Conservation (phyloP, 352 stramenopile species). For the Pythium phragmitis region DNA sequence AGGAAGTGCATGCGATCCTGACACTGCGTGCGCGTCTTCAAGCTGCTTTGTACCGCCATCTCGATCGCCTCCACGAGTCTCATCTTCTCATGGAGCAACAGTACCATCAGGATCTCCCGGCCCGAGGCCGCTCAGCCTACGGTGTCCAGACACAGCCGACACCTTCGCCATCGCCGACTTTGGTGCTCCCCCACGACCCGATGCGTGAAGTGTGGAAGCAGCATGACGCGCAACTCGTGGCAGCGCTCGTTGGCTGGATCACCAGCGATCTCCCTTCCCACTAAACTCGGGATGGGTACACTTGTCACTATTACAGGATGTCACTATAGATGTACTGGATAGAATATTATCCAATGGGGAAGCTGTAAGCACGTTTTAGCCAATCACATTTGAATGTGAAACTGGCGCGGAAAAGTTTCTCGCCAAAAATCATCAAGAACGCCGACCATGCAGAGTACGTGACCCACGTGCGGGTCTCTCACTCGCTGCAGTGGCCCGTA, state of each 20-base stretch:
- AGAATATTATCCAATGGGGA: background rate
- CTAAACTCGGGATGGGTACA: background rate
- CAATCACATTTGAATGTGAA: slow-evolving; percentile 12
- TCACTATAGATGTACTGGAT: background rate
- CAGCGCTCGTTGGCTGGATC: slow-evolving; percentile 51
- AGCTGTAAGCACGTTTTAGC: background rate
- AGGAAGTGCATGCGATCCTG: slow-evolving; percentile 50
- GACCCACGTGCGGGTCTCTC: background rate
- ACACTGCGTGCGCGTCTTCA: slow-evolving; percentile 57
- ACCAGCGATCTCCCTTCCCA: slow-evolving; percentile 37
- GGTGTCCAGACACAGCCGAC: background rate
- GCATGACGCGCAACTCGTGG: slow-evolving; percentile 58
- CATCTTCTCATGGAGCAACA: slow-evolving; percentile 17
- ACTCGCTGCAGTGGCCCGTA: background rate
- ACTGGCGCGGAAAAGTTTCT: slow-evolving; percentile 3
- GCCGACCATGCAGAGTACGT: slow-evolving; percentile 25
- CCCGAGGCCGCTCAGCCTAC: slow-evolving; percentile 9
- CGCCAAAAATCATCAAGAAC: background rate
- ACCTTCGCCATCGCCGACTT: background rate
- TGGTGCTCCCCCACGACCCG: slow-evolving; percentile 16
- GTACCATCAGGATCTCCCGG: slow-evolving; percentile 23
- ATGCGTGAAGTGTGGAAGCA: slow-evolving; percentile 24
- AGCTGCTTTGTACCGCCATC: slow-evolving; percentile 61
- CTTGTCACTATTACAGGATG: background rate
- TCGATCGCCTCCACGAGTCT: slow-evolving; percentile 54